phyloP scores from a whole-genome alignment of 2,329 filamentous ascomycete genomes.

The Cladosporium sp. region DNA sequence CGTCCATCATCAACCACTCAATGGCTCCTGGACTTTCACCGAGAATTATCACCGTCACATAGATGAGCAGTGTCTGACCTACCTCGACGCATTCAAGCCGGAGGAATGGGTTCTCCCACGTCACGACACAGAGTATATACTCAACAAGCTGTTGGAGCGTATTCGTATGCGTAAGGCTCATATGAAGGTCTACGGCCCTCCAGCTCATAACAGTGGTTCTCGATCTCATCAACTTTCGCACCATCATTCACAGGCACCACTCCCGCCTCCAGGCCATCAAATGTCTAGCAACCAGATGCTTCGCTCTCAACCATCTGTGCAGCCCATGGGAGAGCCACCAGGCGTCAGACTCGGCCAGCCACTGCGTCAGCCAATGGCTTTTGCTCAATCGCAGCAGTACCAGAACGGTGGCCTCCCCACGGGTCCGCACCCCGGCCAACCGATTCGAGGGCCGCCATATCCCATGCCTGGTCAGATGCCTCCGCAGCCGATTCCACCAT shows the following conservation, averaged over 20 bases:
- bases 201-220: background rate
- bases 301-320: background rate
- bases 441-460: background rate
- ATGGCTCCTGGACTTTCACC: conserved; percentile 30
- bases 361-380: background rate
- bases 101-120: conserved; percentile 27
- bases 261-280: background rate
- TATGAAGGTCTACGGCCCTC: conserved; percentile 29
- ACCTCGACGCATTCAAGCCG: conserved; percentile 32
- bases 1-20: conserved; percentile 23
- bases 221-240: background rate
- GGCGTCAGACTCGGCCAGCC: conserved; percentile 3
- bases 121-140: conserved; percentile 26
- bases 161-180: conserved; percentile 28
- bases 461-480: background rate
- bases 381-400: conserved; percentile 6
- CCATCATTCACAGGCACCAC: background rate
- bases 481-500: background rate
- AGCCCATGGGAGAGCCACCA: conserved; percentile 1
- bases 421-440: background rate
- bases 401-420: background rate
- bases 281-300: background rate
- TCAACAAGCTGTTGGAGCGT: conserved; percentile 30
- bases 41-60: conserved; percentile 33
- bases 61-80: conserved; percentile 28